A percentile compares a stretch with the other conserved stretches of the same genome.
These are phyloP conservation scores for Akanthomyces dipterigenus DNA, from an alignment of 2,329 filamentous ascomycete genomes.

Conservation along the genomic window DNA sequence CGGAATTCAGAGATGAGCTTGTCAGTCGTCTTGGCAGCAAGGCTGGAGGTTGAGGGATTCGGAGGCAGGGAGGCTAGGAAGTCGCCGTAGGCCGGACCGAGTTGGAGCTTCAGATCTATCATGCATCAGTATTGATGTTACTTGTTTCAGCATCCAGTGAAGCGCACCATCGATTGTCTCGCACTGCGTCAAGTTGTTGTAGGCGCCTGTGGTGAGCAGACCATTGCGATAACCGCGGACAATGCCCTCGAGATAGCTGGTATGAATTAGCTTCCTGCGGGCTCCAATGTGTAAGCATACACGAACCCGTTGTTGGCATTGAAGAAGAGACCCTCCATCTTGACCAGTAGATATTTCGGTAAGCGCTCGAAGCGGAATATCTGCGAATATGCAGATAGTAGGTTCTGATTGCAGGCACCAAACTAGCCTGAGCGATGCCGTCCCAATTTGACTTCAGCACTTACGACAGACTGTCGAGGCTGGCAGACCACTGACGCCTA, in stretches of 20 bases:
- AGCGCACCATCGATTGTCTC: constrained; percentile 86
- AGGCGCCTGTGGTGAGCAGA: constrained; percentile 83
- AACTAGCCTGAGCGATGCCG: constrained; percentile 3
- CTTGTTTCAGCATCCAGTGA: background rate
- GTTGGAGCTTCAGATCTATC: constrained; percentile 92
- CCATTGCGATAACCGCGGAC: constrained; percentile 94
- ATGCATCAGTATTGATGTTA: background rate
- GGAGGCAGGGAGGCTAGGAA: constrained; percentile 90
- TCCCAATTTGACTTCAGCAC: background rate
- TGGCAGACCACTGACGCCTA: constrained; percentile 3
- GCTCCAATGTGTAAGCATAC: background rate
- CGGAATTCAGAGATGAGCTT: constrained; percentile 97
- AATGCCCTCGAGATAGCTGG: constrained; percentile 92
- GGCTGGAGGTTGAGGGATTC: constrained; percentile 91
- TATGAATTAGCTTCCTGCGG: constrained; percentile 21
- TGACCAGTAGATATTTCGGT: constrained; percentile 17
- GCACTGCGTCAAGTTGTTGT: constrained; percentile 94
- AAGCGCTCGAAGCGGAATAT: background rate
- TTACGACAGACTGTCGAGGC: constrained; percentile 5
- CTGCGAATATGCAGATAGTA: background rate
- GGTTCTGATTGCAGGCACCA: constrained; percentile 12
- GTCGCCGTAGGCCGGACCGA: constrained; percentile 93
- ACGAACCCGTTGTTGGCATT: constrained; percentile 87
- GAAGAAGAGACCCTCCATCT: constrained; percentile 89
- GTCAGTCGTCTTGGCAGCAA: constrained; percentile 92